Conservation (phyloP, 78 protist genomes). For the Guillardia theta region DNA sequence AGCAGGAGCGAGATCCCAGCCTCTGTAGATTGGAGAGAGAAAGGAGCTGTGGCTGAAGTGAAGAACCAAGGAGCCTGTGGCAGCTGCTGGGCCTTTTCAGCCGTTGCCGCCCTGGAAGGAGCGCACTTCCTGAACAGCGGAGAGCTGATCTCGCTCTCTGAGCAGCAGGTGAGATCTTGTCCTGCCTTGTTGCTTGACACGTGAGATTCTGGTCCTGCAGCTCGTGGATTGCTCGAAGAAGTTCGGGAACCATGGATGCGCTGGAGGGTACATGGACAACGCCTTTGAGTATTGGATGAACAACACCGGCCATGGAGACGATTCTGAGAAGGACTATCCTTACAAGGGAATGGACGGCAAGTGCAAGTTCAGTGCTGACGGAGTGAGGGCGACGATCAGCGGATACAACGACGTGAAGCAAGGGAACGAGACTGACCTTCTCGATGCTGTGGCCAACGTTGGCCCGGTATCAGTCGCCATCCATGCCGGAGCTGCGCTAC, state of each 20-base stretch:
- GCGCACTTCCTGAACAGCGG: conserved; percentile 38
- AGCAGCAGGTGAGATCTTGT: too few relatives aligned
- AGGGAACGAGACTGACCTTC: conserved; percentile 52
- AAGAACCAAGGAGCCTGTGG: conserved; percentile 83
- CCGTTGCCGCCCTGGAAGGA: conserved; percentile 37
- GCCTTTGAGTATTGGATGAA: conserved; percentile 68
- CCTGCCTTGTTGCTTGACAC: too few relatives aligned
- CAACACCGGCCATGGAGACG: conserved; percentile 54
- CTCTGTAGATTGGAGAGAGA: conserved; percentile 70
- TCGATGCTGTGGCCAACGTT: conserved; percentile 40
- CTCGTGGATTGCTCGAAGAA: conserved; percentile 47
- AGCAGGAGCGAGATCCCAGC: not conserved
- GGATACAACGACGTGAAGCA: not conserved
- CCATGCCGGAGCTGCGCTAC: conserved; percentile 62
- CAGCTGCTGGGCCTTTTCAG: conserved; percentile 80
- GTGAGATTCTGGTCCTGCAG: too few relatives aligned
- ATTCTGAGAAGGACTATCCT: conserved; percentile 79
- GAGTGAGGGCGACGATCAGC: conserved; percentile 65
- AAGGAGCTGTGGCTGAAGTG: conserved; percentile 73
- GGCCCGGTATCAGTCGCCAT: conserved; percentile 74
- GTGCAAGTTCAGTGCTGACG: not conserved
- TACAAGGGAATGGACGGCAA: conserved; percentile 61
- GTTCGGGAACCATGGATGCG: conserved; percentile 54
- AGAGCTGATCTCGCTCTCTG: conserved; percentile 40
- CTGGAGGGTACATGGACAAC: conserved; percentile 47